Percentiles rank a stretch among this genome's conserved stretches.
Evolutionary conservation across 768 basidiomycete genomes (phyloP).

Genomic region (Rhodotorula paludigena): DNA sequence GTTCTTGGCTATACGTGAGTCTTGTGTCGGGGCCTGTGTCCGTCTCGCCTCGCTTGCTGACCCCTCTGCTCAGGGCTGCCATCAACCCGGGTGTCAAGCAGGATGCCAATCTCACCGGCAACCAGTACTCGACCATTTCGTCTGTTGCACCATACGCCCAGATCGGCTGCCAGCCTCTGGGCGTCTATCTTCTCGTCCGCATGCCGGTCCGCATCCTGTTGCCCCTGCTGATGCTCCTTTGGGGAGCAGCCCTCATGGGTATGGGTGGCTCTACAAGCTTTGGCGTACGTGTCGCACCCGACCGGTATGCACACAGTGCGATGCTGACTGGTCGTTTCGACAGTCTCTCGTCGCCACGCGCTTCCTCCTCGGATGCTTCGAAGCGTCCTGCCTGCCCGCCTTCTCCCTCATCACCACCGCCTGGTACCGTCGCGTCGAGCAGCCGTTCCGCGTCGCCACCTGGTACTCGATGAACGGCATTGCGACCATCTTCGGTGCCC

Average conservation of each 20-base stretch:
- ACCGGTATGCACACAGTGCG: too few relatives aligned
- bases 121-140: conserved; percentile 41
- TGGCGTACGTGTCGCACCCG: not conserved
- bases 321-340: not conserved
- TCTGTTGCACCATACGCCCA: conserved; percentile 37
- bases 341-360: conserved; percentile 44
- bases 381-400: conserved; percentile 46
- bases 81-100: conserved; percentile 39
- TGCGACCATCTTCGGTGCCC: conserved; percentile 26
- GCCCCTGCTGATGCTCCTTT: conserved; percentile 21
- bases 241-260: not conserved
- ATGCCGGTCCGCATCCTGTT: conserved; percentile 19
- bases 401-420: conserved; percentile 47
- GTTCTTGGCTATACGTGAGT: conserved; percentile 41
- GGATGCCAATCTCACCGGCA: conserved; percentile 36
- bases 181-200: conserved; percentile 34
- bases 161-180: conserved; percentile 28
- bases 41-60: not conserved
- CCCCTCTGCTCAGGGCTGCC: not conserved
- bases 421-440: conserved; percentile 43
- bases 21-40: too few relatives aligned
- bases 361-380: conserved; percentile 48
- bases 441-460: conserved; percentile 39
- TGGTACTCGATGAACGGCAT: conserved; percentile 26
- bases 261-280: not conserved